A percentile compares a stretch with the other conserved stretches of the same genome.
These are phyloP conservation scores for Pseudocercospora musae DNA, from an alignment of 2,329 filamentous ascomycete species.

Conservation along the genomic window DNA sequence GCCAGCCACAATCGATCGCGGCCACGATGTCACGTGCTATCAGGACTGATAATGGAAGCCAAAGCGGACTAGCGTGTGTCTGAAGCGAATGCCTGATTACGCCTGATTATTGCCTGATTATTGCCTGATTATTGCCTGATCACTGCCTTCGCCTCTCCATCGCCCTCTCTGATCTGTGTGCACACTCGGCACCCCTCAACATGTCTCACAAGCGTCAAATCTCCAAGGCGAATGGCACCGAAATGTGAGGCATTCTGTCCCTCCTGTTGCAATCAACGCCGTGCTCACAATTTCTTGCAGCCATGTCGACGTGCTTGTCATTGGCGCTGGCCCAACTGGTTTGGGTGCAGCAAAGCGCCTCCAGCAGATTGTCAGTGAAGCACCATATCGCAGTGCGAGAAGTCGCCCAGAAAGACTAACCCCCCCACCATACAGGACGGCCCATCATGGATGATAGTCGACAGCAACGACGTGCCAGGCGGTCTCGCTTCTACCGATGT, in stretches of 20 bases:
- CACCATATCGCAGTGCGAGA: conserved; percentile 4
- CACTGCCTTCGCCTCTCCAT: neutral
- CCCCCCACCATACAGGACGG: conserved; percentile 59
- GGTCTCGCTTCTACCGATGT: conserved; percentile 94
- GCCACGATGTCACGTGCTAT: too few relatives aligned
- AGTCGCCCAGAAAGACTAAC: conserved; percentile 8
- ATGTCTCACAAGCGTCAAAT: conserved; percentile 32
- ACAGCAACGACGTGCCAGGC: conserved; percentile 86
- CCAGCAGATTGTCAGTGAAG: conserved; percentile 72
- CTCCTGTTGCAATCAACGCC: neutral
- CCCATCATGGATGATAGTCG: conserved; percentile 93
- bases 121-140: too few relatives aligned
- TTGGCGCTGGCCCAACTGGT: conserved; percentile 95
- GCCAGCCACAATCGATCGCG: neutral
- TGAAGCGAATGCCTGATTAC: too few relatives aligned
- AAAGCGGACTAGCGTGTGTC: neutral
- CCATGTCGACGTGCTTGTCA: conserved; percentile 94
- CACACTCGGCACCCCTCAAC: neutral
- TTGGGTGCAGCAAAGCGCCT: conserved; percentile 97
- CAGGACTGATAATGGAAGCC: too few relatives aligned
- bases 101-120: too few relatives aligned
- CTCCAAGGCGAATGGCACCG: conserved; percentile 35
- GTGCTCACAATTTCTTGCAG: conserved; percentile 45
- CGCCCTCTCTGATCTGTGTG: neutral
- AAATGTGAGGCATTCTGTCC: conserved; percentile 26